A percentile compares a stretch with the other conserved stretches of the same genome.
phyloP scores from a whole-genome alignment of 257 asterid species.

The Nicotiana obtusifolia region DNA sequence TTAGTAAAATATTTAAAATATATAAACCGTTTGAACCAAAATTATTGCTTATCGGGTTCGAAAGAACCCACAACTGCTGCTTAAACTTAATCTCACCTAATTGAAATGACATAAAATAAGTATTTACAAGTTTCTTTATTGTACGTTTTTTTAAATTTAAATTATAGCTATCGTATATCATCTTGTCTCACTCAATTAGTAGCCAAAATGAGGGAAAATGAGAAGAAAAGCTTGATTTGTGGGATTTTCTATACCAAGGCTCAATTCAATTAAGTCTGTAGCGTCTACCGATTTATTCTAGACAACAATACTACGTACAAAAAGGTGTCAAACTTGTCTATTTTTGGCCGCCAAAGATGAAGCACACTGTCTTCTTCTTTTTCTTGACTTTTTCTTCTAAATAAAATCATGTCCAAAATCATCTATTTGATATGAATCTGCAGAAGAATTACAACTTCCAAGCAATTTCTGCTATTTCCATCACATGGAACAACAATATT shows the following conservation, averaged over 20 bases:
- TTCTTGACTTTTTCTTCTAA: background rate
- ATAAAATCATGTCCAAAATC: background rate
- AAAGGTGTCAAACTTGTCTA: background rate
- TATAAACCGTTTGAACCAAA: too few relatives aligned
- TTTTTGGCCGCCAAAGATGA: background rate
- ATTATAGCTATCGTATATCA: background rate
- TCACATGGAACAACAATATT: background rate
- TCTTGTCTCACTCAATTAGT: background rate
- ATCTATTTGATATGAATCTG: background rate
- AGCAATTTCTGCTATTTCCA: background rate
- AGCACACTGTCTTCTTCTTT: background rate
- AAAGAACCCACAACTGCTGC: too few relatives aligned
- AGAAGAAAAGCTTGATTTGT: background rate
- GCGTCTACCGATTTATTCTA: too few relatives aligned
- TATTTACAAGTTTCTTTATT: too few relatives aligned
- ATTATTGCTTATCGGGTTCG: too few relatives aligned
- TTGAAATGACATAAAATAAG: too few relatives aligned
- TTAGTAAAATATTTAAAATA: too few relatives aligned
- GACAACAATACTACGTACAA: background rate
- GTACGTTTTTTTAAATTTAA: too few relatives aligned
- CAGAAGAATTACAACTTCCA: background rate
- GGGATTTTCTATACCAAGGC: too few relatives aligned
- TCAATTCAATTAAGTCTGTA: too few relatives aligned
- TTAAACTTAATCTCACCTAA: too few relatives aligned
- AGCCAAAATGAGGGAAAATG: background rate